Evolutionary conservation across 2,329 filamentous ascomycete species (phyloP).

Genomic region (Epichloe scottii): DNA sequence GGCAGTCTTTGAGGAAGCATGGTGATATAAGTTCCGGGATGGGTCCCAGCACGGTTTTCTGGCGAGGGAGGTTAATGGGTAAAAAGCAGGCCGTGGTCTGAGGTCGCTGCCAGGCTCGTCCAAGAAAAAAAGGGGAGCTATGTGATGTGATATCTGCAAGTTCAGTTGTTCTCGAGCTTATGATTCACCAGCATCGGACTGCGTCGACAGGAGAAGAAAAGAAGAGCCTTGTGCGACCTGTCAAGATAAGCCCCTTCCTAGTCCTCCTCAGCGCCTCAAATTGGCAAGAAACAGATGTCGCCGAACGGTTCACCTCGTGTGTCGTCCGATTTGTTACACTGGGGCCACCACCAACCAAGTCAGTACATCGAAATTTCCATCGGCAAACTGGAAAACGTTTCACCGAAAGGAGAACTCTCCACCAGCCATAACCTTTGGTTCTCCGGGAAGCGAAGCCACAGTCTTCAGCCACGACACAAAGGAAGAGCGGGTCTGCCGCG

Average conservation of each 20-base stretch:
- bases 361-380: conserved; percentile 13
- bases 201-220: background rate
- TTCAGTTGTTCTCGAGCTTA: background rate
- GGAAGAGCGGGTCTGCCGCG: conserved; percentile 5
- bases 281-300: background rate
- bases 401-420: conserved; percentile 7
- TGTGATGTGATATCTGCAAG: background rate
- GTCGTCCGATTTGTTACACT: background rate
- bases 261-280: background rate
- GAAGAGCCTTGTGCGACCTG: too few species aligned
- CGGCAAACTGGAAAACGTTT: conserved; percentile 15
- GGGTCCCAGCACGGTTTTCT: background rate
- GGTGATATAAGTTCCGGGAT: background rate
- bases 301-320: background rate
- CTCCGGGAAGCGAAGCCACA: background rate
- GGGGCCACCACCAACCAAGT: background rate
- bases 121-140: background rate
- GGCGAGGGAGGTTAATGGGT: background rate
- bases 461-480: conserved; percentile 9
- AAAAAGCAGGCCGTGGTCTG: background rate
- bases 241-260: background rate
- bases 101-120: background rate
- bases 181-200: background rate
- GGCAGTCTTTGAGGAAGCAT: conserved; percentile 22
- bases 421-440: background rate